A percentile compares a stretch with the other conserved stretches of the same genome.
Evolutionary conservation across 768 basidiomycete species (phyloP).

Genomic region (Amanita muscaria): DNA sequence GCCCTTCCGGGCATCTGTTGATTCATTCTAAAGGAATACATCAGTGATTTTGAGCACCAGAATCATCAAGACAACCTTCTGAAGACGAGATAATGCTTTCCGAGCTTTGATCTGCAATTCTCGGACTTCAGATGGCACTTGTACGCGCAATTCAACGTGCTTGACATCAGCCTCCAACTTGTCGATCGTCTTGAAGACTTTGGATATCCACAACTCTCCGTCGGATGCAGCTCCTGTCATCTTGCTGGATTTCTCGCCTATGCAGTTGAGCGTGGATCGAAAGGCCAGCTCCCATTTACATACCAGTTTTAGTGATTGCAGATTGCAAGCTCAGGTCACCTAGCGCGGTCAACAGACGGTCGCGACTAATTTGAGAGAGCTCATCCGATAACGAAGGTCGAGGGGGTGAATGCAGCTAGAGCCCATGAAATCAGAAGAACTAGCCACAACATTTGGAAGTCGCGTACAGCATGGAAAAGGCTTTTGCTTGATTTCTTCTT

Average conservation of each 20-base stretch:
- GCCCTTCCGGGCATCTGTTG: slow-evolving; percentile 52
- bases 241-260: slow-evolving; percentile 44
- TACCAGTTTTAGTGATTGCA: slow-evolving; percentile 44
- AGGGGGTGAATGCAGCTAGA: slow-evolving; percentile 53
- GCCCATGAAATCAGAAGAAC: slow-evolving; percentile 3
- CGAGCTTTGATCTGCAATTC: slow-evolving; percentile 37
- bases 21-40: not conserved
- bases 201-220: slow-evolving; percentile 74
- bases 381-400: slow-evolving; percentile 67
- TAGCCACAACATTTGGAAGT: not conserved
- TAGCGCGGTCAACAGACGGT: slow-evolving; percentile 62
- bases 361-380: slow-evolving; percentile 57
- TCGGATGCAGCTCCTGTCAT: slow-evolving; percentile 55
- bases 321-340: slow-evolving; percentile 62
- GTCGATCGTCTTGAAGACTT: slow-evolving; percentile 48
- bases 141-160: slow-evolving; percentile 33
- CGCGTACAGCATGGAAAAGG: slow-evolving; percentile 46
- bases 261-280: not conserved
- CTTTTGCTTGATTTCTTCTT: slow-evolving; percentile 68
- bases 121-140: not conserved
- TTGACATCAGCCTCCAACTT: slow-evolving; percentile 58
- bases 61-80: slow-evolving; percentile 21
- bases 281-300: slow-evolving; percentile 10
- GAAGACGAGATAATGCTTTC: slow-evolving; percentile 32
- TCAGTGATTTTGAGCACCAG: not conserved